Conservation (phyloP, 164 flowering plant species). For the Magnolia changhungtana region DNA sequence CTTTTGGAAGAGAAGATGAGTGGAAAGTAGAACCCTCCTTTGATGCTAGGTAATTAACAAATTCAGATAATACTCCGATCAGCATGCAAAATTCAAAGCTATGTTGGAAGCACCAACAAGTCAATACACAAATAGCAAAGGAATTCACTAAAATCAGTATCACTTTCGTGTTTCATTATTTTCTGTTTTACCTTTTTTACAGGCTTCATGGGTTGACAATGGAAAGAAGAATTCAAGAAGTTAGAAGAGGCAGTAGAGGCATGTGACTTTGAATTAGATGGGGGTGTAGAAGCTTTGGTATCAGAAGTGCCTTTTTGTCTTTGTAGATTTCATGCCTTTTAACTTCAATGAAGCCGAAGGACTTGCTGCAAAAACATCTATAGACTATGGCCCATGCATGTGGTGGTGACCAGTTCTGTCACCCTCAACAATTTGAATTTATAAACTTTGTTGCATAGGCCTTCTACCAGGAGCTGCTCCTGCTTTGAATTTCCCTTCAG, state of each 20-base stretch:
- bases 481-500: too few relatives aligned
- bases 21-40: not conserved
- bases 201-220: not conserved
- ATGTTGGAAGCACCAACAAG: too few relatives aligned
- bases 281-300: not conserved
- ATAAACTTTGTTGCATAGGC: too few relatives aligned
- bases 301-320: not conserved
- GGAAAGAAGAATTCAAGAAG: not conserved
- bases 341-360: not conserved
- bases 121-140: too few relatives aligned
- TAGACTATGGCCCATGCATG: too few relatives aligned
- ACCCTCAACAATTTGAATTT: too few relatives aligned
- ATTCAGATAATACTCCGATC: not conserved
- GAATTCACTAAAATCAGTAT: not conserved
- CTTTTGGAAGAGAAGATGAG: conserved; percentile 22
- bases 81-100: not conserved
- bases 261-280: not conserved
- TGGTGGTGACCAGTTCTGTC: too few relatives aligned
- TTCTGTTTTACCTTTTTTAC: not conserved
- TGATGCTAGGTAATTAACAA: not conserved
- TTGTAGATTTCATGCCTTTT: not conserved
- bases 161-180: not conserved
- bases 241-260: not conserved
- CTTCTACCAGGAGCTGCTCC: too few relatives aligned
- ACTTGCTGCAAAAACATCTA: not conserved